phyloP scores from a whole-genome alignment of 1,284 basidiomycete genomes.

The Rhodotorula sp. region DNA sequence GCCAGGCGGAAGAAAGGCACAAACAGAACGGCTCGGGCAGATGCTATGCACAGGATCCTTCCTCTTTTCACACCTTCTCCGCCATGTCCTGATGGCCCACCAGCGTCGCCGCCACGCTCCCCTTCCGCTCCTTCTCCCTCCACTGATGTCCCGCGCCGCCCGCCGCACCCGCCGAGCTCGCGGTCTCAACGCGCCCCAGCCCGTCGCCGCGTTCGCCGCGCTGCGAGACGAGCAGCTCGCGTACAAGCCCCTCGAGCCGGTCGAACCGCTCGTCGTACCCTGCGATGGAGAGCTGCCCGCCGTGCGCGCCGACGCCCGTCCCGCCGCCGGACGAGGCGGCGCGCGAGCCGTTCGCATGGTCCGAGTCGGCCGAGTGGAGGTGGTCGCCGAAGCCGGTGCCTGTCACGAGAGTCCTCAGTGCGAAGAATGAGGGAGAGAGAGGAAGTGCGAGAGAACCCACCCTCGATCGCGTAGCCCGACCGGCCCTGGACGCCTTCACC shows the following conservation, averaged over 20 bases:
- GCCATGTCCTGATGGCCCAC: neutral
- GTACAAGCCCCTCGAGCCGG: neutral
- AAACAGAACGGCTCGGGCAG: no score
- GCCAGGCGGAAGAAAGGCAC: no score
- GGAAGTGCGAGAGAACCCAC: neutral
- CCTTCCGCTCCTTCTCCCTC: neutral
- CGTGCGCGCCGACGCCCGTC: neutral
- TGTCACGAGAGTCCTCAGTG: neutral
- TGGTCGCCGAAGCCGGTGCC: conserved; percentile 9
- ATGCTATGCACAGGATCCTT: no score
- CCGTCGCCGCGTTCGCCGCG: no score
- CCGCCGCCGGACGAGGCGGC: neutral
- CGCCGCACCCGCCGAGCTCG: neutral
- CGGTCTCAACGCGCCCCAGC: neutral
- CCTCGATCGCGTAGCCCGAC: neutral
- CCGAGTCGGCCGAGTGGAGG: neutral
- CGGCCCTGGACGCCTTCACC: neutral
- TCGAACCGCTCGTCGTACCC: conserved; percentile 10
- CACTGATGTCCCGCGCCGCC: neutral
- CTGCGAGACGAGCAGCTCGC: neutral
- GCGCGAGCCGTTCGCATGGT: neutral
- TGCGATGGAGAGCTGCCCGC: neutral
- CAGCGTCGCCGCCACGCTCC: neutral
- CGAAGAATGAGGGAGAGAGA: no score
- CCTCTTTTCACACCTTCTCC: neutral